Conservation (phyloP, 2,329 filamentous ascomycete species). For the Neodidymelliopsis sp. region DNA sequence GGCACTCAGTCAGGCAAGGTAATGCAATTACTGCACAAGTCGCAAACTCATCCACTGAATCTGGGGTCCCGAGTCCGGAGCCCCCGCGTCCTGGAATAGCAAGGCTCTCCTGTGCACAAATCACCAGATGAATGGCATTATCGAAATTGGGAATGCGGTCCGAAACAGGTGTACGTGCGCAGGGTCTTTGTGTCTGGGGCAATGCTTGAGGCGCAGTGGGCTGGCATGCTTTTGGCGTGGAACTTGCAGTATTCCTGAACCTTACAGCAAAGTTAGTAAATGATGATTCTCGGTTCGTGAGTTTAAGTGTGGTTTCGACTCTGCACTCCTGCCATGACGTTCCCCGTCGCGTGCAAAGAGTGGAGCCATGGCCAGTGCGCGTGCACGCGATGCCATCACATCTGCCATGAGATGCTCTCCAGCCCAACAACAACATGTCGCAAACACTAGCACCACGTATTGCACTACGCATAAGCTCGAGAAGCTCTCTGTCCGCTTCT, state of each 20-base stretch:
- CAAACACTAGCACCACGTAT: conserved; percentile 32
- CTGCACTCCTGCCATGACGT: conserved; percentile 5
- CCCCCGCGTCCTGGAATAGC: not conserved
- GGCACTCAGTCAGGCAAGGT: conserved; percentile 1
- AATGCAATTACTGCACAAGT: not conserved
- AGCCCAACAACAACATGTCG: conserved; percentile 33
- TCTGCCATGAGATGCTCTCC: not conserved
- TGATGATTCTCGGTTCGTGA: too few species aligned
- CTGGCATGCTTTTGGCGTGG: too few species aligned
- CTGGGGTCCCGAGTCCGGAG: conserved; percentile 1
- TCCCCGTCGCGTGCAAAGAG: conserved; percentile 9
- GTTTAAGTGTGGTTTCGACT: not conserved
- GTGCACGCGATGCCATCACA: conserved; percentile 7
- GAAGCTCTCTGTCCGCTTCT: conserved; percentile 15
- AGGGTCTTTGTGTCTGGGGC: not conserved
- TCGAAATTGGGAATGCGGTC: not conserved
- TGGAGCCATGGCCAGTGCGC: conserved; percentile 17
- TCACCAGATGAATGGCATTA: not conserved
- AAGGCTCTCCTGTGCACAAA: not conserved
- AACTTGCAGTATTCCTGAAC: too few species aligned
- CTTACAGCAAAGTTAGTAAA: too few species aligned
- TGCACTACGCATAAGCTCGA: conserved; percentile 28
- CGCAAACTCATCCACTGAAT: conserved; percentile 1
- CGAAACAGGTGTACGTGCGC: not conserved
- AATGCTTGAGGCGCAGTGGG: too few species aligned